Conservation (phyloP, 495 filamentous ascomycete genomes). For the Geopyxis carbonaria region DNA sequence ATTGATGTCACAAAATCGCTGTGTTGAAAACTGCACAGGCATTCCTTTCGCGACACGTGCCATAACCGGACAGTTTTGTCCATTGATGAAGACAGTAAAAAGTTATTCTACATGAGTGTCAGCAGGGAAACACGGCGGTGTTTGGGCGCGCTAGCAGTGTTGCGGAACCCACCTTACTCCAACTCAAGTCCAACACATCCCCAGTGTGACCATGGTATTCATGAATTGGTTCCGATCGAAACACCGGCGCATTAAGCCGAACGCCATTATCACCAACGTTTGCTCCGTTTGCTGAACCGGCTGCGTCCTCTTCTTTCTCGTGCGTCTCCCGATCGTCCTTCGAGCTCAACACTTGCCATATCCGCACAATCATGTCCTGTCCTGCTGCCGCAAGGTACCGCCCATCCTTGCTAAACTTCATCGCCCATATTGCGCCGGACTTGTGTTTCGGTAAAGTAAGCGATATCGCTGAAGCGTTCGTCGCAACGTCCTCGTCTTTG, state of each 20-base stretch:
- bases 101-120: slow-evolving; percentile 62
- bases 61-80: slow-evolving; percentile 94
- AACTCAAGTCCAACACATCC: slow-evolving; percentile 80
- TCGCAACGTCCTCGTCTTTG: slow-evolving; percentile 17
- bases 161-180: slow-evolving; percentile 60
- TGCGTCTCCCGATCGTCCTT: slow-evolving; percentile 56
- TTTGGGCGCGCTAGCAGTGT: slow-evolving; percentile 10
- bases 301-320: slow-evolving; percentile 51
- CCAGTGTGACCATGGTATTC: slow-evolving; percentile 75
- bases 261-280: slow-evolving; percentile 42
- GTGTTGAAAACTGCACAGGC: slow-evolving; percentile 89
- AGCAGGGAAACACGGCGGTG: too few species aligned
- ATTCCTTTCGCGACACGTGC: slow-evolving; percentile 74
- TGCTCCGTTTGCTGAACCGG: slow-evolving; percentile 32
- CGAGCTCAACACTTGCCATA: slow-evolving; percentile 80
- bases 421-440: slow-evolving; percentile 66
- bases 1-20: slow-evolving; percentile 92
- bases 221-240: slow-evolving; percentile 54
- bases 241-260: slow-evolving; percentile 78
- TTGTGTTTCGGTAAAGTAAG: slow-evolving; percentile 12
- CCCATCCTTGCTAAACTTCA: slow-evolving; percentile 85
- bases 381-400: slow-evolving; percentile 80
- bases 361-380: slow-evolving; percentile 66
- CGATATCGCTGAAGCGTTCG: slow-evolving; percentile 9
- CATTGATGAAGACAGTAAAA: slow-evolving; percentile 91